Evolutionary conservation across 768 basidiomycete species (phyloP).

Genomic region (Floccularia luteovirens): DNA sequence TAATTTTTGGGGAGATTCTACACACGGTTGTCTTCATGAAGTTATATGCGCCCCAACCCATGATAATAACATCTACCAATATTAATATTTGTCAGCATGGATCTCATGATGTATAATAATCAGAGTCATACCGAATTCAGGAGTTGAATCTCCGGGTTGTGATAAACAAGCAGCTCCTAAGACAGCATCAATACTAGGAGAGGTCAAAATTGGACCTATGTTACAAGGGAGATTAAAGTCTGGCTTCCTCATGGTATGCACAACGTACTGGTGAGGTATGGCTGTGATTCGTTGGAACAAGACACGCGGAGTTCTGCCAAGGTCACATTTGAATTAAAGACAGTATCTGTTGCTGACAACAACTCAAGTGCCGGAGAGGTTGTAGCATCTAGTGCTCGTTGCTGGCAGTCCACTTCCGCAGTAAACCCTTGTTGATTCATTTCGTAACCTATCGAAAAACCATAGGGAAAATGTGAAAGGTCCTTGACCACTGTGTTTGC

Average conservation of each 20-base stretch:
- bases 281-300: constrained; percentile 5
- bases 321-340: constrained; percentile 9
- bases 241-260: too few species aligned
- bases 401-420: constrained; percentile 9
- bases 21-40: constrained; percentile 11
- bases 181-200: constrained; percentile 11
- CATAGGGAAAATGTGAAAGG: constrained; percentile 2
- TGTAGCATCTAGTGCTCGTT: constrained; percentile 5
- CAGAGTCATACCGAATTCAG: constrained; percentile 8
- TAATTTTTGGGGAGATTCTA: constrained; percentile 10
- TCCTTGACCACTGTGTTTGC: not conserved
- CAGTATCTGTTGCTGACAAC: constrained; percentile 1
- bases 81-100: not conserved
- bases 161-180: constrained; percentile 9
- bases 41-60: constrained; percentile 9
- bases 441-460: constrained; percentile 10
- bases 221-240: not conserved
- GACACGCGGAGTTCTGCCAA: constrained; percentile 9
- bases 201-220: constrained; percentile 8
- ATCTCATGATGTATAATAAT: not conserved
- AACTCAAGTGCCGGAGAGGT: constrained; percentile 10
- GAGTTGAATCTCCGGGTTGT: constrained; percentile 5
- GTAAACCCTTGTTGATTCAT: constrained; percentile 17
- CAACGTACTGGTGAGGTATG: constrained; percentile 6
- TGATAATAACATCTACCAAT: constrained; percentile 10